Base-by-base conservation (phyloP, 257 asterid species). In the Leptodermis oblonga region DNA sequence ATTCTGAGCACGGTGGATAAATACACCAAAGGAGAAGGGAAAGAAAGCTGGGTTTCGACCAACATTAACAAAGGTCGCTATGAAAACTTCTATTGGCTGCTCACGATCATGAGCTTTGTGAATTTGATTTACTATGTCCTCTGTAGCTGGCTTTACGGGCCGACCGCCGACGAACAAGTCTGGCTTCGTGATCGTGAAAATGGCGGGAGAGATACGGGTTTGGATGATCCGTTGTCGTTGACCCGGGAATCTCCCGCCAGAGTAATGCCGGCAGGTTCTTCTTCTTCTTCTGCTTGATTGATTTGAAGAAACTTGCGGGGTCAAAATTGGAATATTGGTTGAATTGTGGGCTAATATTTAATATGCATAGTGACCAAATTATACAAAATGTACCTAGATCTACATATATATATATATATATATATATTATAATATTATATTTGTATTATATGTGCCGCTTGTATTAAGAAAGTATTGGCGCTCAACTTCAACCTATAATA, bases 101-200 rank as follows among this genome's bases (percentile, higher is more conserved):
- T 87, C 55, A 82, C 94, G 4, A 43, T 71, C 3, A 33, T 87
- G 76, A 85, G 81, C 48, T 62, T 66, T 5, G 26, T 78, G 2
- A 85, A 85, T 75, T 66, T 84, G 77, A 2, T 81, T 0, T 87
- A 83, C 68, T 85, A 79, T 77, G 4, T 81, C 18, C 30, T 77
- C 41, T 85, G 90, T 73, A 80, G 84, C 60, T 81, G 90, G 87
- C 76, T 71, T 41, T 86, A 86, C 72, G 90, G 92, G 46, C 83
- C 85, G 62, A 78, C 82, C 70, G 76, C 63, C 55, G 77, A 72
- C 36, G 62, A 56, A 5, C 9, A 30, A 0, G 68, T n/a, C n/a
- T n/a, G 59, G 39, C 62, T 36, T 11, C 71, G 64, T 22, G 66
- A 49, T 26, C 31, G 63, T 33, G 73, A 53, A 46, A 45, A 69